A percentile compares a stretch with the other conserved stretches of the same genome.
These are phyloP conservation scores for Mycena alexandri DNA, from an alignment of 768 basidiomycete genomes.

Conservation along the genomic window DNA sequence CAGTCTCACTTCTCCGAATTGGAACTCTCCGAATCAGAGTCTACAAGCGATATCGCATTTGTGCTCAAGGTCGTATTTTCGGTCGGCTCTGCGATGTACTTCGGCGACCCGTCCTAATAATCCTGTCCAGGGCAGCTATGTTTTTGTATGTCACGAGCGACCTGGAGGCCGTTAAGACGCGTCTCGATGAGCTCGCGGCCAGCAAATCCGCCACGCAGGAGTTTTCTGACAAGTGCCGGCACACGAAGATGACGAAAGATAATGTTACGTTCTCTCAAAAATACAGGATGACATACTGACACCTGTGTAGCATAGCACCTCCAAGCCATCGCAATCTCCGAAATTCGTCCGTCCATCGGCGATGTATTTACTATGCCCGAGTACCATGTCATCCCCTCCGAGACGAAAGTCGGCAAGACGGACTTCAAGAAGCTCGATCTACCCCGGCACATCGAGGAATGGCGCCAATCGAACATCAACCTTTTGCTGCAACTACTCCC, in stretches of 20 bases:
- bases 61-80: no score
- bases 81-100: no score
- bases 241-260: not conserved
- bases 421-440: slow-evolving; percentile 35
- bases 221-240: not conserved
- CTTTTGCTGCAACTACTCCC: slow-evolving; percentile 38
- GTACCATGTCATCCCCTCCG: slow-evolving; percentile 29
- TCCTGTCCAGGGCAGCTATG: not conserved
- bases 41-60: no score
- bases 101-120: not conserved
- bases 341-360: slow-evolving; percentile 15
- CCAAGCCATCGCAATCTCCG: slow-evolving; percentile 2
- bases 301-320: not conserved
- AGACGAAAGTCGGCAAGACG: slow-evolving; percentile 1
- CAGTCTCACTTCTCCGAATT: not conserved
- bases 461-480: slow-evolving; percentile 41
- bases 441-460: slow-evolving; percentile 30
- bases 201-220: not conserved
- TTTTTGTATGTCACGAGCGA: slow-evolving; percentile 3
- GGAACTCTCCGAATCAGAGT: no score
- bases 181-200: not conserved
- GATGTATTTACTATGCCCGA: slow-evolving; percentile 29
- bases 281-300: not conserved
- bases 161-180: not conserved
- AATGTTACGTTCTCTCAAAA: not conserved